A percentile compares a stretch with the other conserved stretches of the same genome.
These are phyloP conservation scores for Alternaria dauci DNA, from an alignment of 2,329 filamentous ascomycete genomes.

Conservation along the genomic window DNA sequence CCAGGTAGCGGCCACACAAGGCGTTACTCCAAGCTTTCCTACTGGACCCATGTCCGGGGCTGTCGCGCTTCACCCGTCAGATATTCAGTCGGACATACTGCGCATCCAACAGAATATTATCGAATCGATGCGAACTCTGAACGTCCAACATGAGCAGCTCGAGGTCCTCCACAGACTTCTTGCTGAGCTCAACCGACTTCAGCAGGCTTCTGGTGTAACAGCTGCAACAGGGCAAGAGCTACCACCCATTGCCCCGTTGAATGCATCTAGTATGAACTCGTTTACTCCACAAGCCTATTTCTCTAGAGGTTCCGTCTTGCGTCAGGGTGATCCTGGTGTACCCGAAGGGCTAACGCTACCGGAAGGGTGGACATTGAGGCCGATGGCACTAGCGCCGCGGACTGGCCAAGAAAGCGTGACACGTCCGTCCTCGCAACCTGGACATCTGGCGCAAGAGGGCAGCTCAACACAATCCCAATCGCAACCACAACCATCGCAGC, in stretches of 20 bases:
- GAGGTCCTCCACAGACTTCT: conserved; percentile 45
- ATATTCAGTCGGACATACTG: conserved; percentile 48
- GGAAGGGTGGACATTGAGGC: conserved; percentile 49
- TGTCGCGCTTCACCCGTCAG: conserved; percentile 40
- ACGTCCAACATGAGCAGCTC: conserved; percentile 46
- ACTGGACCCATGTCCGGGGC: conserved; percentile 29
- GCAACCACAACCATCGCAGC: conserved; percentile 2
- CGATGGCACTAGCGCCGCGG: conserved; percentile 40
- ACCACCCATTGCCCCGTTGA: conserved; percentile 35
- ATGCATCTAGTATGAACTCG: conserved; percentile 26
- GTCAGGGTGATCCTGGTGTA: conserved; percentile 47
- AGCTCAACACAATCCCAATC: not conserved
- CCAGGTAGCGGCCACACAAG: conserved; percentile 19
- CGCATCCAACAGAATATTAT: conserved; percentile 50
- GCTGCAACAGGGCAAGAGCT: conserved; percentile 36
- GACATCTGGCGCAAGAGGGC: conserved; percentile 11
- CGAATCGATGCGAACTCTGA: conserved; percentile 46
- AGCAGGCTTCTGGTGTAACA: conserved; percentile 39
- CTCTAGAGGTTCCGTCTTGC: conserved; percentile 40
- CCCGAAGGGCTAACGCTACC: conserved; percentile 49
- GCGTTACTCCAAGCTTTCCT: conserved; percentile 16
- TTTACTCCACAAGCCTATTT: conserved; percentile 46
- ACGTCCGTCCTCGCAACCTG: conserved; percentile 13
- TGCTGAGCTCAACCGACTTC: conserved; percentile 43
- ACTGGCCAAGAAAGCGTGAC: conserved; percentile 20